A percentile compares a stretch with the other conserved stretches of the same genome.
These are phyloP conservation scores for Aspergillus avenaceus DNA, from an alignment of 495 filamentous ascomycete genomes.

Conservation along the genomic window DNA sequence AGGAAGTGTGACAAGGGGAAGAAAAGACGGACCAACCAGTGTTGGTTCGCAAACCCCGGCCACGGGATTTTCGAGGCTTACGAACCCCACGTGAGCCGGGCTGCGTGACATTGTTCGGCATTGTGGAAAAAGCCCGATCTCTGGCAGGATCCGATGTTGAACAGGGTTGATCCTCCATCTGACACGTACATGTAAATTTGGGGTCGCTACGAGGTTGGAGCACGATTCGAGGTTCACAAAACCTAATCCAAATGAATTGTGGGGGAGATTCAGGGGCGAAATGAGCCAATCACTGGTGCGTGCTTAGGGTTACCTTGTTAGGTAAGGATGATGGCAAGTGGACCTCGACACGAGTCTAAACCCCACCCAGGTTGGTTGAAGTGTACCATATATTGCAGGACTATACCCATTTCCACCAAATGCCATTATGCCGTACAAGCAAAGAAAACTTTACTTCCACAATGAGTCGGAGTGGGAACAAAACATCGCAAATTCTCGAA, in stretches of 20 bases:
- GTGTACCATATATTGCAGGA: too few relatives aligned
- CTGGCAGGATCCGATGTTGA: too few relatives aligned
- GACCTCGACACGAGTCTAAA: not conserved
- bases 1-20: too few relatives aligned
- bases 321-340: not conserved
- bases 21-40: slow-evolving; percentile 26
- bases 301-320: not conserved
- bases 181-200: not conserved
- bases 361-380: too few relatives aligned
- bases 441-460: too few relatives aligned
- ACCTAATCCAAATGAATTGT: too few relatives aligned
- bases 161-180: too few relatives aligned
- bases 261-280: not conserved
- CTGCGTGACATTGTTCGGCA: not conserved
- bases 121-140: not conserved
- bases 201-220: not conserved
- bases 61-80: slow-evolving; percentile 27
- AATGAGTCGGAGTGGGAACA: slow-evolving; percentile 38
- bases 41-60: slow-evolving; percentile 27
- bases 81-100: slow-evolving; percentile 13
- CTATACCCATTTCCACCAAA: too few relatives aligned
- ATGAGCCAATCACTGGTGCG: not conserved
- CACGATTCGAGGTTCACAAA: not conserved
- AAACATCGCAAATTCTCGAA: slow-evolving; percentile 57
- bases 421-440: too few relatives aligned